phyloP scores from a whole-genome alignment of 148 eudicot species.

The Nyssa sinensis region DNA sequence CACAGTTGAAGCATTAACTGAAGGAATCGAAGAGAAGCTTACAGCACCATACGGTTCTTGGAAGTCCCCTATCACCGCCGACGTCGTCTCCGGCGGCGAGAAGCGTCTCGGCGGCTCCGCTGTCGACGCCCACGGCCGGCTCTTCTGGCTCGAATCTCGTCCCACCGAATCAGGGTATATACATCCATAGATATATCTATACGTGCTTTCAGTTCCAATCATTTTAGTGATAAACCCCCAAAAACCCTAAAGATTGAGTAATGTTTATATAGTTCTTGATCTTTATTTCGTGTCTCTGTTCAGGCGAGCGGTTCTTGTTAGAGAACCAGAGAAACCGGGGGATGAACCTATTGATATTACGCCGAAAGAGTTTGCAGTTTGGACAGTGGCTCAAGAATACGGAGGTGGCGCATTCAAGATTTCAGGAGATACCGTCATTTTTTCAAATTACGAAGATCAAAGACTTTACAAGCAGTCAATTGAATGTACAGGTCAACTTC shows the following conservation, averaged over 20 bases:
- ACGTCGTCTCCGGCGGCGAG: constrained; percentile 62
- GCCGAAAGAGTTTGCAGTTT: constrained; percentile 71
- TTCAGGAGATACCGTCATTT: constrained; percentile 45
- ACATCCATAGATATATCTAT: not conserved
- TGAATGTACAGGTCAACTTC: constrained; percentile 39
- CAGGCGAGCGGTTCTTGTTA: constrained; percentile 73
- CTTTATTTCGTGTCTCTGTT: constrained; percentile 7
- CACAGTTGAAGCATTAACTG: constrained; percentile 9
- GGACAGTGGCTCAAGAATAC: constrained; percentile 79
- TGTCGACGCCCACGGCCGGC: constrained; percentile 62
- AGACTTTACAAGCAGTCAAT: constrained; percentile 65
- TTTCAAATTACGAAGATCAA: constrained; percentile 73
- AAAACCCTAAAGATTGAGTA: not conserved
- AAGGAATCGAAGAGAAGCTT: constrained; percentile 18
- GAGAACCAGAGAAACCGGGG: constrained; percentile 45
- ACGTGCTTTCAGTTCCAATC: not conserved
- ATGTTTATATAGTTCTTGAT: not conserved
- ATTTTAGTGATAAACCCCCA: not conserved
- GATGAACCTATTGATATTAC: constrained; percentile 60
- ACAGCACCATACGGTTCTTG: constrained; percentile 84
- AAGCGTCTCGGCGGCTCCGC: constrained; percentile 76
- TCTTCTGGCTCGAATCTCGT: constrained; percentile 81
- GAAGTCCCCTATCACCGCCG: constrained; percentile 90
- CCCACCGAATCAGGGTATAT: constrained; percentile 83
- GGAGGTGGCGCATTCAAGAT: constrained; percentile 91